Conservation (phyloP, 371 early-diverging fungal genomes). For the Mycotypha africana region DNA sequence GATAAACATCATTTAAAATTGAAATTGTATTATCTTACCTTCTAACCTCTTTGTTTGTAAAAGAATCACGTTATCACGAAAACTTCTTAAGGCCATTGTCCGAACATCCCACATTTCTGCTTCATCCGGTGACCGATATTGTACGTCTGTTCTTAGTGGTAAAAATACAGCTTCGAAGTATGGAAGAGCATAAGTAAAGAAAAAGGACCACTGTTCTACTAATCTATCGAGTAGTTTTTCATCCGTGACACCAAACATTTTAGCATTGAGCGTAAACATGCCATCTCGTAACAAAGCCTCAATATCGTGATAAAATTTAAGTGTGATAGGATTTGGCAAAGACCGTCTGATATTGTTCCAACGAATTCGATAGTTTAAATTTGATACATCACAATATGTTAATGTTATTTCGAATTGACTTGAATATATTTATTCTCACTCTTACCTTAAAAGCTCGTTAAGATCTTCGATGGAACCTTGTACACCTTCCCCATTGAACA, state of each 20-base stretch:
- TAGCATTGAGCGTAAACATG: constrained; percentile 68
- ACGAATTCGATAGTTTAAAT: too few species aligned
- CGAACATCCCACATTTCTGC: constrained; percentile 57
- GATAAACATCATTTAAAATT: too few species aligned
- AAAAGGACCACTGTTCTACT: constrained; percentile 82
- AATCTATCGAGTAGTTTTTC: constrained; percentile 67
- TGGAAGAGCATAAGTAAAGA: constrained; percentile 79
- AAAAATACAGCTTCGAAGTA: constrained; percentile 84
- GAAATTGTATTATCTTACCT: constrained; percentile 51
- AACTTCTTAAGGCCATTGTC: constrained; percentile 61
- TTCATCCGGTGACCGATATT: constrained; percentile 32
- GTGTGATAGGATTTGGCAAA: constrained; percentile 47
- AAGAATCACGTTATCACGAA: constrained; percentile 66
- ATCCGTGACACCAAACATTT: constrained; percentile 66
- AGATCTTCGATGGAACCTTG: constrained; percentile 78
- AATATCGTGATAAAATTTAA: constrained; percentile 47
- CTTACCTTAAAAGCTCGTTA: constrained; percentile 71
- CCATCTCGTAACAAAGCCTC: constrained; percentile 63
- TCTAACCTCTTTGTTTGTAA: constrained; percentile 63
- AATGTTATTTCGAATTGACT: background rate
- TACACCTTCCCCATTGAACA: constrained; percentile 85
- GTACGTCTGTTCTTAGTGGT: constrained; percentile 60
- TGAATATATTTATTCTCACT: background rate
- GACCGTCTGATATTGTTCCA: constrained; percentile 61
- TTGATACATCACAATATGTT: constrained; percentile 1